Evolutionary conservation across 2,329 filamentous ascomycete genomes (phyloP), one percentile per base, ranked within the genome.

Genomic region (Blastomyces silverae): DNA sequence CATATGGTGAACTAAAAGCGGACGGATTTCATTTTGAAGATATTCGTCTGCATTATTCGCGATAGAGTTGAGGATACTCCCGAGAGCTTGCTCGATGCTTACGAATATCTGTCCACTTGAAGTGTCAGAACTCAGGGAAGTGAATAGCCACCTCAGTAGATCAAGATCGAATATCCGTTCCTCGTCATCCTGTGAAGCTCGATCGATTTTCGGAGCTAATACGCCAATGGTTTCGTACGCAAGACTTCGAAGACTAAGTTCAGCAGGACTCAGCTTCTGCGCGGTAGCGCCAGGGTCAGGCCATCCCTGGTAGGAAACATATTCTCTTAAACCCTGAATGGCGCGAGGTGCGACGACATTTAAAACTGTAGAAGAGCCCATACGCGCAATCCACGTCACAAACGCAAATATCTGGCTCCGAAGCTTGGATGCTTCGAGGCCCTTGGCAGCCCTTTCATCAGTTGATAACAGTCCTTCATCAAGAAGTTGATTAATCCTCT

Each of bases 161-260:
- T 81, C 72, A 64, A 77, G 74, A 53, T 76, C 85, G 71, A 81
- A 69, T 70, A 76, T 66, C 72, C 80, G 50, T 77, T 77, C 68
- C 15, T 71, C 66, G 42, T 71, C 70, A 34, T 70, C 67, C 42
- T 70, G 69, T 5, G 69, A 59, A 52, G 69, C 67, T 55, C 75
- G 76, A 15, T 80, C 85, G 15, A 75, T 71, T 57, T 78, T 79
- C 25, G 78, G 74, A 0, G 89, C 87, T 31, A 97, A 77, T 17
- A 94, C 84, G 0, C 93, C 94, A 50, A 97, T 91, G 0, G 90
- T 92, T 74, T 97, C 93, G 75, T 97, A 97, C 1, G 89, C 92
- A 72, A 89, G 87, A 6, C 88, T 88, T 52, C 93, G 86, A 55
- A 96, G 80, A 3, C 84, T 83, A 63, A 88, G 79, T 63, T 87